Percentiles rank a stretch among this genome's conserved stretches.
These are phyloP conservation scores for Bidens hawaiensis DNA, from an alignment of 140 eudicot genomes.

Conservation along the genomic window DNA sequence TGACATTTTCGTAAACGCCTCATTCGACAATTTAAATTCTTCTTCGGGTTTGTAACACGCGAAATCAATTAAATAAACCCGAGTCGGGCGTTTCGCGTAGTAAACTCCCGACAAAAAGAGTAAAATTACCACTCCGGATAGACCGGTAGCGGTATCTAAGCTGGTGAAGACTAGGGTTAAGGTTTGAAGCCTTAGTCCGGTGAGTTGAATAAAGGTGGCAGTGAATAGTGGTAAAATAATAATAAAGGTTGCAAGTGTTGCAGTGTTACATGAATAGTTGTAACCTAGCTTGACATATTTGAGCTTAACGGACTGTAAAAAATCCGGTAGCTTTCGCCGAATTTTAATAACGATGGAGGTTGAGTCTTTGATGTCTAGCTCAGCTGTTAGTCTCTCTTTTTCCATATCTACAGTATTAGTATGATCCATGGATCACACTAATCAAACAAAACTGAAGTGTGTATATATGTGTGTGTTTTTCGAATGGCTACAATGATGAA, in stretches of 20 bases:
- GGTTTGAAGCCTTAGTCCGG: too few relatives aligned
- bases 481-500: background rate
- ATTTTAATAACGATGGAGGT: slow-evolving; percentile 77
- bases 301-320: slow-evolving; percentile 76
- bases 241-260: slow-evolving; percentile 41
- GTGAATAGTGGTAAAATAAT: slow-evolving; percentile 41
- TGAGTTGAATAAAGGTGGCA: slow-evolving; percentile 49
- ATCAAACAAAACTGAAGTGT: too few relatives aligned
- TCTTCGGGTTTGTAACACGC: slow-evolving; percentile 82
- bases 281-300: slow-evolving; percentile 85
- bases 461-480: too few relatives aligned
- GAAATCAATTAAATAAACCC: slow-evolving; percentile 65
- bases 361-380: slow-evolving; percentile 64
- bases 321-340: slow-evolving; percentile 74
- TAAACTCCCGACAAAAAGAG: slow-evolving; percentile 52
- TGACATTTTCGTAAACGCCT: slow-evolving; percentile 61
- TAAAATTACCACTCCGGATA: slow-evolving; percentile 29
- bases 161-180: too few relatives aligned
- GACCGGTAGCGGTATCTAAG: slow-evolving; percentile 45
- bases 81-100: slow-evolving; percentile 65
- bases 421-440: too few relatives aligned
- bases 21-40: slow-evolving; percentile 44
- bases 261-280: slow-evolving; percentile 59
- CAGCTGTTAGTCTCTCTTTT: slow-evolving; percentile 91
- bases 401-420: too few relatives aligned